A percentile compares a stretch with the other conserved stretches of the same genome.
Evolutionary conservation across 2,329 filamentous ascomycete species (phyloP).

Genomic region (Aspergillus luchuensis): DNA sequence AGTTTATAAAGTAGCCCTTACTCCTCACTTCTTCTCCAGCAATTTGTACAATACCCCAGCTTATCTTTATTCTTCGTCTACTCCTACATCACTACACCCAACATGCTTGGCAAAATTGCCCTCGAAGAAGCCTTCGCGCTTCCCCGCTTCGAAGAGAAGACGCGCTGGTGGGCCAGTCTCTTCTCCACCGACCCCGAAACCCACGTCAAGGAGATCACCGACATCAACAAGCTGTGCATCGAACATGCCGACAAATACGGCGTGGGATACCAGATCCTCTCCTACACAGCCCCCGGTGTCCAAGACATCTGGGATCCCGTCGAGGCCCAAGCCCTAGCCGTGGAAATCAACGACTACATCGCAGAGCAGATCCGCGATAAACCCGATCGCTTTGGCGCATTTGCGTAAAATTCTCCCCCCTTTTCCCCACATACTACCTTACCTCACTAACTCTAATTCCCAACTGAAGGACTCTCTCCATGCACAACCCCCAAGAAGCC

Average conservation of each 20-base stretch:
- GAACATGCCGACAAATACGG: slow-evolving; percentile 49
- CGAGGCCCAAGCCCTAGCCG: slow-evolving; percentile 48
- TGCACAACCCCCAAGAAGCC: slow-evolving; percentile 46
- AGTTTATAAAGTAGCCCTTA: not conserved
- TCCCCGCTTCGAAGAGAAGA: slow-evolving; percentile 60
- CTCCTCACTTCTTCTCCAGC: not conserved
- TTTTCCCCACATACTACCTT: not conserved
- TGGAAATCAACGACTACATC: slow-evolving; percentile 53
- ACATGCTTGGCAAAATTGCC: slow-evolving; percentile 62
- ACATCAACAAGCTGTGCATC: slow-evolving; percentile 47
- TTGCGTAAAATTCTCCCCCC: slow-evolving; percentile 35
- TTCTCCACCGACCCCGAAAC: slow-evolving; percentile 62
- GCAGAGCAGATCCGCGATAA: slow-evolving; percentile 45
- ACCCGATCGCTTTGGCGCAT: slow-evolving; percentile 48
- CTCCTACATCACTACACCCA: slow-evolving; percentile 1
- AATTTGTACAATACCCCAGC: too few species aligned
- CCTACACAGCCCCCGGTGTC: slow-evolving; percentile 52
- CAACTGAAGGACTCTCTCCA: slow-evolving; percentile 35
- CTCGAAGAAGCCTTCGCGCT: slow-evolving; percentile 65
- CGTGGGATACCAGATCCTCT: slow-evolving; percentile 52
- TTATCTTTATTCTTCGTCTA: not conserved
- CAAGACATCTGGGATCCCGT: slow-evolving; percentile 50
- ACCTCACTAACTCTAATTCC: not conserved
- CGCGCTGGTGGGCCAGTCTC: slow-evolving; percentile 62
- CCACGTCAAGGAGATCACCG: slow-evolving; percentile 59